A percentile compares a stretch with the other conserved stretches of the same genome.
These are phyloP conservation scores for Pseudognaphalium luteoalbum DNA, from an alignment of 129 eudicot genomes.

Conservation along the genomic window DNA sequence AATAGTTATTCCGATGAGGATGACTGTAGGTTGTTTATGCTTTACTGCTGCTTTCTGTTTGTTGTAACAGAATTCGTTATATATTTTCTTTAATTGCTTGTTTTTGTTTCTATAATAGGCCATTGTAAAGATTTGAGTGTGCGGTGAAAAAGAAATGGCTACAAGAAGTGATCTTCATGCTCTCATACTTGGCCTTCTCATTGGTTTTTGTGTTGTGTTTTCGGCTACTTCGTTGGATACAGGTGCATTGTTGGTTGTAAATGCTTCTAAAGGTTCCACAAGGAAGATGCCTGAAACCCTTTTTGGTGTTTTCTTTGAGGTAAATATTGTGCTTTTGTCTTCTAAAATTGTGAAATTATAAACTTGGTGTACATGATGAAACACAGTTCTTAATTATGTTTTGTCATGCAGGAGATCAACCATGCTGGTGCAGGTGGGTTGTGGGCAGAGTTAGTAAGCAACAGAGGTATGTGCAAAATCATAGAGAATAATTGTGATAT, in stretches of 20 bases:
- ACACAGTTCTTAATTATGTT: slow-evolving; percentile 13
- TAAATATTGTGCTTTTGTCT: slow-evolving; percentile 5
- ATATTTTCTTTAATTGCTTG: neutral
- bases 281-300: slow-evolving; percentile 64
- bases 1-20: slow-evolving; percentile 19
- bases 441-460: slow-evolving; percentile 95
- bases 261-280: slow-evolving; percentile 59
- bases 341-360: neutral
- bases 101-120: slow-evolving; percentile 34
- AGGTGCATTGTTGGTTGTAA: slow-evolving; percentile 49
- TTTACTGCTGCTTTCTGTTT: slow-evolving; percentile 15
- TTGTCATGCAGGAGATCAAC: slow-evolving; percentile 71
- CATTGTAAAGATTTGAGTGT: slow-evolving; percentile 24
- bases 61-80: slow-evolving; percentile 21
- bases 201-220: slow-evolving; percentile 40
- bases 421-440: slow-evolving; percentile 99
- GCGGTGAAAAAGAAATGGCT: slow-evolving; percentile 49
- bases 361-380: neutral
- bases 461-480: slow-evolving; percentile 56
- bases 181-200: slow-evolving; percentile 33
- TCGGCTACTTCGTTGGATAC: slow-evolving; percentile 48
- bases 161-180: slow-evolving; percentile 15
- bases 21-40: slow-evolving; percentile 23
- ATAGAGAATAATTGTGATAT: neutral
- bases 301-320: slow-evolving; percentile 95